These are phyloP conservation scores for Suhomyces sp. DNA, from an alignment of 805 yeast species.

Conservation along the genomic window DNA sequence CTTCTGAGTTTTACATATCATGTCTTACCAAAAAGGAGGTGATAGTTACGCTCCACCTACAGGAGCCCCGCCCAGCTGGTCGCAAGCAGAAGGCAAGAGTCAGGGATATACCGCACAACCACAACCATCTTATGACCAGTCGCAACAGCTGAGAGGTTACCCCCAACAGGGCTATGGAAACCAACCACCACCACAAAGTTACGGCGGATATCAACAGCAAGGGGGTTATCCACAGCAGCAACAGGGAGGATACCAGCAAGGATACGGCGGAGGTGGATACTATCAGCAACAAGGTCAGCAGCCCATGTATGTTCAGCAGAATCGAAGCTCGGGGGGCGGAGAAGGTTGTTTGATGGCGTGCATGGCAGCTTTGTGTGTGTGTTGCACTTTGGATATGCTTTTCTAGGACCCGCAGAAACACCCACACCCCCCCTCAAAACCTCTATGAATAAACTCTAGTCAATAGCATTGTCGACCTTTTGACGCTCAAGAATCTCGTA, in stretches of 20 bases:
- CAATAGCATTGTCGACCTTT: not conserved
- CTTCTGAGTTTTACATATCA: not conserved
- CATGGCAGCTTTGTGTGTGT: conserved; percentile 39
- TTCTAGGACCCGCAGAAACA: conserved; percentile 13
- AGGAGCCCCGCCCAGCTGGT: conserved; percentile 29
- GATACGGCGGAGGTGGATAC: conserved; percentile 15
- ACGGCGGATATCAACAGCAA: conserved; percentile 11
- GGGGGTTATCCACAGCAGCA: conserved; percentile 11
- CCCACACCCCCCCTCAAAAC: not conserved
- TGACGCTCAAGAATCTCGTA: conserved; percentile 20
- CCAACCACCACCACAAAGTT: conserved; percentile 11
- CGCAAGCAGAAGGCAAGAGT: conserved; percentile 1
- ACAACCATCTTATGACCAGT: conserved; percentile 13
- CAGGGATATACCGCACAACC: conserved; percentile 11
- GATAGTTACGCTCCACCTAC: conserved; percentile 24
- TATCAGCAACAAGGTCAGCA: conserved; percentile 44
- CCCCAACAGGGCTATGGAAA: conserved; percentile 10
- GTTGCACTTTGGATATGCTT: conserved; percentile 32
- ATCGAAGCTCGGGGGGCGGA: conserved; percentile 23
- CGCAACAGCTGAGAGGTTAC: conserved; percentile 20
- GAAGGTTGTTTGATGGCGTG: conserved; percentile 37
- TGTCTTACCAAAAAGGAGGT: conserved; percentile 1
- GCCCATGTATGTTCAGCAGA: conserved; percentile 44
- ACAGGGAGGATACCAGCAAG: conserved; percentile 27
- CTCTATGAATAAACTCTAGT: not conserved